Evolutionary conservation across 176 grass and related monocot genomes (phyloP).

Genomic region (Chrysopogon serrulatus): DNA sequence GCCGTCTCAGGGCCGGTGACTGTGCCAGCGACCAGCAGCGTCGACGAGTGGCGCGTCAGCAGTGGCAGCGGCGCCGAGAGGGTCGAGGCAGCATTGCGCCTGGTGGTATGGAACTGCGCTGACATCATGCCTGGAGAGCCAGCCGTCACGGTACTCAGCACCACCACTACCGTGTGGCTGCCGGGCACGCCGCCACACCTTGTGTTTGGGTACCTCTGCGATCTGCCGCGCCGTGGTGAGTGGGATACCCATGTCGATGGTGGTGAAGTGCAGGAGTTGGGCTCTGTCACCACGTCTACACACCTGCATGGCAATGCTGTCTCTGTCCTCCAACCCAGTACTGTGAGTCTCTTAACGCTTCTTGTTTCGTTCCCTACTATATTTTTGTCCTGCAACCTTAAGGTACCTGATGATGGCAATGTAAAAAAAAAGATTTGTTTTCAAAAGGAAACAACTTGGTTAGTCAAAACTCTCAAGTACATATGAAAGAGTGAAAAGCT

Average conservation of each 20-base stretch:
- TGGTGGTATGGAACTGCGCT: background rate
- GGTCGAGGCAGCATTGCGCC: constrained; percentile 4
- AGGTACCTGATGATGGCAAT: too few relatives aligned
- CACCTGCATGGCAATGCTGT: constrained; percentile 32
- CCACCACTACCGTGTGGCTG: constrained; percentile 25
- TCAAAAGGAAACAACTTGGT: too few relatives aligned
- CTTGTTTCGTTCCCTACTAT: background rate
- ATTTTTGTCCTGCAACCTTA: background rate
- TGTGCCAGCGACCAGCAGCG: background rate
- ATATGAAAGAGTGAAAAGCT: too few relatives aligned
- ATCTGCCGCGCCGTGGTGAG: constrained; percentile 11
- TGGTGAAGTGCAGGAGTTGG: constrained; percentile 27
- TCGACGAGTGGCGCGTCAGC: background rate
- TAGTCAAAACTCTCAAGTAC: too few relatives aligned
- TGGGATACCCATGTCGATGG: constrained; percentile 31
- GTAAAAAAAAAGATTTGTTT: too few relatives aligned
- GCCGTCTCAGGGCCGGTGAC: background rate
- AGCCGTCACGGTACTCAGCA: constrained; percentile 20
- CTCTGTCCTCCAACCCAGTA: constrained; percentile 38
- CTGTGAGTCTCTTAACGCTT: constrained; percentile 26
- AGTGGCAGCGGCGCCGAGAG: background rate
- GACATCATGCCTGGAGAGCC: background rate
- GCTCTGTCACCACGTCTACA: constrained; percentile 22
- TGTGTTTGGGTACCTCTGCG: constrained; percentile 44
- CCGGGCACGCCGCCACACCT: background rate